phyloP scores from a whole-genome alignment of 1,139 yeast genomes.

The Sugiyamaella japonica region DNA sequence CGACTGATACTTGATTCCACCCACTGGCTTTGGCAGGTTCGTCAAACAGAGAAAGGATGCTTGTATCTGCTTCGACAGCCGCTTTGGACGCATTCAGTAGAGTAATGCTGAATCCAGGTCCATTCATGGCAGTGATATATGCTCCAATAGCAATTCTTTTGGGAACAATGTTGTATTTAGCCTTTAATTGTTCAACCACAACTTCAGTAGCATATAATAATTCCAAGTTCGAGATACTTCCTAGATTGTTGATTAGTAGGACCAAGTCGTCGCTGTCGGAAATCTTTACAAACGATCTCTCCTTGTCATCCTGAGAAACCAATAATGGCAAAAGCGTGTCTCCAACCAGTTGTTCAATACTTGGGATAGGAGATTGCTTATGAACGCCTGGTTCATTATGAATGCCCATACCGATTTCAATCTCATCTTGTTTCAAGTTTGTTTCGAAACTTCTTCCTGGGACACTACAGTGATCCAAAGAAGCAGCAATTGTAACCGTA shows the following conservation, averaged over 20 bases:
- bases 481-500: conserved; percentile 84
- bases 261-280: conserved; percentile 62
- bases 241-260: conserved; percentile 71
- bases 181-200: conserved; percentile 47
- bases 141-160: conserved; percentile 68
- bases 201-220: conserved; percentile 61
- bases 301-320: conserved; percentile 37
- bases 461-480: conserved; percentile 84
- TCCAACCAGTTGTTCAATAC: conserved; percentile 46
- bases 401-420: conserved; percentile 93
- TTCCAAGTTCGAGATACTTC: conserved; percentile 82
- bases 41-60: conserved; percentile 51
- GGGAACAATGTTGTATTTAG: conserved; percentile 58
- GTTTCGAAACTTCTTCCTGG: conserved; percentile 71
- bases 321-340: conserved; percentile 35
- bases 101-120: conserved; percentile 88
- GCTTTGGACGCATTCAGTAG: conserved; percentile 63
- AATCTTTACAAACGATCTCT: conserved; percentile 54
- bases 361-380: conserved; percentile 65
- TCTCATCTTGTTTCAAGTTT: conserved; percentile 57
- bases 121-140: conserved; percentile 80
- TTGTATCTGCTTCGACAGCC: conserved; percentile 19
- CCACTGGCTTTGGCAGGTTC: conserved; percentile 77
- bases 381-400: conserved; percentile 91
- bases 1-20: conserved; percentile 55